Base-by-base conservation (phyloP, 495 filamentous ascomycete genomes). In the Aspergillus sparsus region DNA sequence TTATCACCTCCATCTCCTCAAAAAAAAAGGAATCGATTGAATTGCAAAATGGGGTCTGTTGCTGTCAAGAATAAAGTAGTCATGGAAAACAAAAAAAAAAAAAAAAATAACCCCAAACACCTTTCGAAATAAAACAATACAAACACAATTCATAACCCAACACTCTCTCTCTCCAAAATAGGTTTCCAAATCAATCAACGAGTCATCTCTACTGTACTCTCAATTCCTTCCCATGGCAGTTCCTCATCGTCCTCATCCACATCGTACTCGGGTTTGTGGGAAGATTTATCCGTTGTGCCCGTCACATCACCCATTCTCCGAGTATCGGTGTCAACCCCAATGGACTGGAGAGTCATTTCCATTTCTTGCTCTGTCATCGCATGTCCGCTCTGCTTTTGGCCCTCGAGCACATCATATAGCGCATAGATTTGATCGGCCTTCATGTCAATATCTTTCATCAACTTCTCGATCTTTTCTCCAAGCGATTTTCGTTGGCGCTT, bases 371-470 rank as follows among this genome's bases (percentile, higher is more conserved):
- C 78, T 0, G 76, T 85, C 78, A 93, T 87, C 53, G 86, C 76
- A 58, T 84, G 81, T 1, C 84, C 86, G 18, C 80, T 77, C 53
- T 78, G 71, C 76, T 88, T 90, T 67, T 89, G 87, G 8, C 89
- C 91, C 69, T 96, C 93, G 8, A 96, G 81, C 7, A 96, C 92
- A 67, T 98, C 93, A 60, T 95, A 92, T 7, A 97, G 78, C 7
- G 84, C 82, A 69, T 97, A 97, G 44, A 97, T 87, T 68, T 95
- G 90, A 58, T 92, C 89, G n/a, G 86, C 84, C 71, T 93, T 93
- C 60, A 80, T 77, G 68, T 94, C 90, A 44, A 93, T 85, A 54
- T 83, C 81, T 51, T 77, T 77, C 37, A 88, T 69, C 31, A 93
- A 61, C 57, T 78, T 77, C 63, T 87, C 82, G 41, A 95, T 88